Base-by-base conservation (phyloP, 169 alveolate species). In the Cyclospora cayetanensis region DNA sequence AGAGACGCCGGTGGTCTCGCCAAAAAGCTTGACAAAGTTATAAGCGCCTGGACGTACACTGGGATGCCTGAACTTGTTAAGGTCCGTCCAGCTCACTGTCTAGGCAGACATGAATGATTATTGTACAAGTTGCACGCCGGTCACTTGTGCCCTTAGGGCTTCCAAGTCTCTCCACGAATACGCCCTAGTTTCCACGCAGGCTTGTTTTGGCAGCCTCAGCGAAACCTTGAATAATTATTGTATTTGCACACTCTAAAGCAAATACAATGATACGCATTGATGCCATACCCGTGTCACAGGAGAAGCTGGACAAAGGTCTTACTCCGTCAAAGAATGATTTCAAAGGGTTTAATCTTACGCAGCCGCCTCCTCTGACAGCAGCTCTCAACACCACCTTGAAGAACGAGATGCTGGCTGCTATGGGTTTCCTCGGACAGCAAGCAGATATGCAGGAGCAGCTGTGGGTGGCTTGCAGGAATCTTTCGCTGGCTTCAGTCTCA, bases 231-330 rank as follows among this genome's bases (percentile, higher is more conserved):
- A n/a, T n/a, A n/a, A n/a, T n/a, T n/a, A n/a, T n/a, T n/a, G n/a
- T n/a, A n/a, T n/a, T n/a, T n/a, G n/a, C n/a, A n/a, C n/a, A n/a
- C n/a, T n/a, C n/a, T n/a, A n/a, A n/a, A n/a, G n/a, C n/a, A n/a
- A n/a, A n/a, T n/a, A n/a, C n/a, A n/a, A n/a, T n/a, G n/a, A n/a
- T n/a, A n/a, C n/a, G n/a, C n/a, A n/a, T n/a, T n/a, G n/a, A n/a
- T n/a, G n/a, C n/a, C n/a, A n/a, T n/a, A n/a, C n/a, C n/a, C n/a
- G 72, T 60, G 22, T 12, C 39, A 55, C 83, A 70, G 83, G 83
- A 70, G 20, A 70, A 70, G 53, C 25, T 70, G 29, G 15, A 35
- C 43, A 15, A 29, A 22, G 83, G 83, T 4, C 35, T 70, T 11
- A 29, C n/a, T 2, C 43, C 83, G 46, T 11, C n/a, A 22, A 35